A percentile compares a stretch with the other conserved stretches of the same genome.
Evolutionary conservation across 2,329 filamentous ascomycete species (phyloP).

Genomic region (Hypoxylon sp.): DNA sequence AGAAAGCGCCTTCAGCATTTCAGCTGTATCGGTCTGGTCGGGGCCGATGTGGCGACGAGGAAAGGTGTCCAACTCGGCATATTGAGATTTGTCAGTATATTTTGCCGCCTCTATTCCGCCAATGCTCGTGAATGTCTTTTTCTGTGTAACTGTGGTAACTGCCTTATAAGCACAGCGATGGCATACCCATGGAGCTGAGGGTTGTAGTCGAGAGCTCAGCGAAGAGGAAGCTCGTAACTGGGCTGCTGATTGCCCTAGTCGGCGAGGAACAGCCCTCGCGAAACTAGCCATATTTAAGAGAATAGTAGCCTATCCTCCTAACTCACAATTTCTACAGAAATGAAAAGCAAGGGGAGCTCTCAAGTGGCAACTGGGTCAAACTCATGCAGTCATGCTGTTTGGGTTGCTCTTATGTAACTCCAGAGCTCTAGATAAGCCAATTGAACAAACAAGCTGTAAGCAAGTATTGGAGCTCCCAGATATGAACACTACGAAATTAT

Average conservation of each 20-base stretch:
- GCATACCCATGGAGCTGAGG: constrained; percentile 45
- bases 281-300: constrained; percentile 49
- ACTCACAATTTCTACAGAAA: constrained; percentile 12
- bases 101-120: constrained; percentile 26
- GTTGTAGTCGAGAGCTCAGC: constrained; percentile 38
- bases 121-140: constrained; percentile 41
- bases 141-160: constrained; percentile 24
- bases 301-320: constrained; percentile 10
- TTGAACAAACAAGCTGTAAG: constrained; percentile 13
- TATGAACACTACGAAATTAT: background rate
- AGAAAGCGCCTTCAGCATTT: constrained; percentile 86
- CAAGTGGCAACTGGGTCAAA: constrained; percentile 15
- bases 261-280: constrained; percentile 48
- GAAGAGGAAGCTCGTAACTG: constrained; percentile 48
- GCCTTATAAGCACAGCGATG: constrained; percentile 42
- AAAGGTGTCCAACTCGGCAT: constrained; percentile 73
- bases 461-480: background rate
- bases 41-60: constrained; percentile 90
- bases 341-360: constrained; percentile 9
- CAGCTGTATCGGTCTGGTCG: constrained; percentile 74
- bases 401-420: constrained; percentile 10
- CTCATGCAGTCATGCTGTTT: constrained; percentile 40
- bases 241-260: constrained; percentile 52
- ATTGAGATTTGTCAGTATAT: constrained; percentile 33
- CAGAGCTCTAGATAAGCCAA: constrained; percentile 16